Conservation (phyloP, 2,329 filamentous ascomycete species). For the Penicillium sp. region DNA sequence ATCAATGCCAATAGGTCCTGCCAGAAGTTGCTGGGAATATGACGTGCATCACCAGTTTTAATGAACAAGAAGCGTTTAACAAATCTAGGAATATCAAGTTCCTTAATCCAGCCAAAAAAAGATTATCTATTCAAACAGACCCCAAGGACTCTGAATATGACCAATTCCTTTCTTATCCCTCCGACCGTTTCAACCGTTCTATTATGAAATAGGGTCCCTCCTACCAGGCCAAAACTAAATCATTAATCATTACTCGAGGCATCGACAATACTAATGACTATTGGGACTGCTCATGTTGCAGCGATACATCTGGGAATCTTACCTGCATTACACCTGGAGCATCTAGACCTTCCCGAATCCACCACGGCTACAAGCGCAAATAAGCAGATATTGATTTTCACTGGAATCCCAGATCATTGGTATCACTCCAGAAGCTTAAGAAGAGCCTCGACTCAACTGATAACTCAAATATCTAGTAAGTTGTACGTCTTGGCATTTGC, state of each 20-base stretch:
- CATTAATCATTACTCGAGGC: too few relatives aligned
- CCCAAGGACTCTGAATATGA: background rate
- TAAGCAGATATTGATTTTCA: background rate
- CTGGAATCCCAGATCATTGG: background rate
- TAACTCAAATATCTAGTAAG: background rate
- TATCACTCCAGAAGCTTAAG: conserved; percentile 9
- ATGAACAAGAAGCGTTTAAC: background rate
- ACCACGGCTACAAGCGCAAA: background rate
- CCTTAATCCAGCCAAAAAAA: background rate
- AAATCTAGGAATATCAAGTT: background rate
- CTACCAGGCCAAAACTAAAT: background rate
- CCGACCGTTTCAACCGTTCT: background rate
- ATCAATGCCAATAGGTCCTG: background rate
- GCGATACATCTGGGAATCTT: conserved; percentile 3
- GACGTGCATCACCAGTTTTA: conserved; percentile 1
- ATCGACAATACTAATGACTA: background rate
- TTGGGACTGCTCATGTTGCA: background rate
- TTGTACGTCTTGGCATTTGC: background rate
- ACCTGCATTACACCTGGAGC: conserved; percentile 2
- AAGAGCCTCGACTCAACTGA: conserved; percentile 1
- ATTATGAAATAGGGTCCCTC: background rate
- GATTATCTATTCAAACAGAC: background rate
- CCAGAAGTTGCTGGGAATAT: conserved; percentile 2
- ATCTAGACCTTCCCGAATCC: conserved; percentile 7
- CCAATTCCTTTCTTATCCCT: background rate